phyloP scores from a whole-genome alignment of 306 rosid genomes.

The Alnus rubra region DNA sequence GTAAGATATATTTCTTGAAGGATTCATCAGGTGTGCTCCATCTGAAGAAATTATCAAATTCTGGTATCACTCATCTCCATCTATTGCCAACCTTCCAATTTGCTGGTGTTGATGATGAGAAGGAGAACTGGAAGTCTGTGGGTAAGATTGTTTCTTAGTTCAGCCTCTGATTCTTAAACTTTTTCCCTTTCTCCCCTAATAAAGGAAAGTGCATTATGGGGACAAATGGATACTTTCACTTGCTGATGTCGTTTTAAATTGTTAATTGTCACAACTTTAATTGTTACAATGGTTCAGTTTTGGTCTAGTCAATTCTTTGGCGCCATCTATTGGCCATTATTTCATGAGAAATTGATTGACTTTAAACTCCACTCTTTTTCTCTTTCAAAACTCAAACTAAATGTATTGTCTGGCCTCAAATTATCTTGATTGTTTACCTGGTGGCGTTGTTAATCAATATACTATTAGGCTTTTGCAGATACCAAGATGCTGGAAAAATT shows the following conservation, averaged over 20 bases:
- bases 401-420: not conserved
- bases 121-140: slow-evolving; percentile 71
- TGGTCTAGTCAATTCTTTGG: not conserved
- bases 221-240: not conserved
- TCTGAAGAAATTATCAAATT: slow-evolving; percentile 78
- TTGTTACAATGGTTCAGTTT: not conserved
- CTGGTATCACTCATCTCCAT: slow-evolving; percentile 89
- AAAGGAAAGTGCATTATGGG: not conserved
- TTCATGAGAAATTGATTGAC: slow-evolving; percentile 1
- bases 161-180: slow-evolving; percentile 16
- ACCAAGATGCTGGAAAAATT: slow-evolving; percentile 61
- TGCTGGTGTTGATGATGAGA: slow-evolving; percentile 85
- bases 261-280: not conserved
- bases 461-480: slow-evolving; percentile 50
- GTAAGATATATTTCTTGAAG: slow-evolving; percentile 48
- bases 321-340: not conserved
- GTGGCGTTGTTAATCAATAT: not conserved
- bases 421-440: not conserved
- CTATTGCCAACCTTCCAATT: slow-evolving; percentile 86
- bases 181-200: not conserved
- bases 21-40: slow-evolving; percentile 76
- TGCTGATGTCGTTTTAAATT: not conserved
- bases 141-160: slow-evolving; percentile 51
- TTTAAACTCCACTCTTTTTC: slow-evolving; percentile 9
- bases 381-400: slow-evolving; percentile 25